phyloP scores from a whole-genome alignment of 2,329 filamentous ascomycete species.

The Colletotrichum karsti region DNA sequence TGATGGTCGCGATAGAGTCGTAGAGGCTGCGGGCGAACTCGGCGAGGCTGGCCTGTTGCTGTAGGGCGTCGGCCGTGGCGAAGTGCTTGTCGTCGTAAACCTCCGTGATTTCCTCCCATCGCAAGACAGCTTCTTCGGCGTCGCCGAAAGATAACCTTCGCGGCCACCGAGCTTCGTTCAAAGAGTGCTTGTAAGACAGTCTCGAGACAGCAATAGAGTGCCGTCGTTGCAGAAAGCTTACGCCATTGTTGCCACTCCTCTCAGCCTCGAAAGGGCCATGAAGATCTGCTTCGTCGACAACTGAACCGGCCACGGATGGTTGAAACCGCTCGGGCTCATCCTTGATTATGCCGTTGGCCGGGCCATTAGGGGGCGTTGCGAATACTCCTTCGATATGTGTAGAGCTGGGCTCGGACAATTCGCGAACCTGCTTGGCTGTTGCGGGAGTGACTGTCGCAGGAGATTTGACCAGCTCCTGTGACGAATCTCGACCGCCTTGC shows the following conservation, averaged over 20 bases:
- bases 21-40: constrained; percentile 67
- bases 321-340: constrained; percentile 17
- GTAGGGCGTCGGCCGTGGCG: constrained; percentile 30
- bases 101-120: constrained; percentile 67
- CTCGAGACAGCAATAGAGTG: constrained; percentile 59
- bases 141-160: constrained; percentile 79
- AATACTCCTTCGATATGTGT: constrained; percentile 11
- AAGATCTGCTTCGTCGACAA: constrained; percentile 67
- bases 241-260: constrained; percentile 50
- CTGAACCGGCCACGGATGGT: constrained; percentile 65
- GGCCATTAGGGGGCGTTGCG: constrained; percentile 3
- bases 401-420: constrained; percentile 7
- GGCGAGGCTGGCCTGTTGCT: constrained; percentile 40
- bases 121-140: constrained; percentile 77
- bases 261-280: constrained; percentile 61
- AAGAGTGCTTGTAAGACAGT: constrained; percentile 37
- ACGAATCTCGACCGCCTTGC: constrained; percentile 3
- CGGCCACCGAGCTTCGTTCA: constrained; percentile 71
- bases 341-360: constrained; percentile 11
- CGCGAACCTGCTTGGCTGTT: background rate
- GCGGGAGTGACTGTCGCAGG: background rate
- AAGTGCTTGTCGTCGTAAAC: constrained; percentile 42
- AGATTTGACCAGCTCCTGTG: background rate
- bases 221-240: constrained; percentile 67
- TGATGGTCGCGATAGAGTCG: constrained; percentile 59